Percentiles rank a stretch among this genome's conserved stretches.
Evolutionary conservation across 2,329 filamentous ascomycete genomes (phyloP).

Genomic region (Claviceps fusiformis): DNA sequence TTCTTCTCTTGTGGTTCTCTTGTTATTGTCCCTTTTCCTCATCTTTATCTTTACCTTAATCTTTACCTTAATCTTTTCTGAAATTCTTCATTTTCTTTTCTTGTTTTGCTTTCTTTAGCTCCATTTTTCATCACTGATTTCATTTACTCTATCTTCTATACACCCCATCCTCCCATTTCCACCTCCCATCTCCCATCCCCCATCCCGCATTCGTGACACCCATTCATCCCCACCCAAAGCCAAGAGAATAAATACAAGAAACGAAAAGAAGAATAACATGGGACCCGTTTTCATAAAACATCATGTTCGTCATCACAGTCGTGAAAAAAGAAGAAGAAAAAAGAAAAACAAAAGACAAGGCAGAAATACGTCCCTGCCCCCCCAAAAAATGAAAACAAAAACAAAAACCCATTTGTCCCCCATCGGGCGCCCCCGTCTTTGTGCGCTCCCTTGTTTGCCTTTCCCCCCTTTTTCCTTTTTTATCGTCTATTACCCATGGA

Average conservation of each 20-base stretch:
- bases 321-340: not conserved
- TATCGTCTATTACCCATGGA: conserved; percentile 1
- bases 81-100: too few relatives aligned
- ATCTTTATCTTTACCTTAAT: too few relatives aligned
- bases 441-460: not conserved
- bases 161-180: too few relatives aligned
- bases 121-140: too few relatives aligned
- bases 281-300: conserved; percentile 1
- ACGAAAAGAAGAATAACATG: not conserved
- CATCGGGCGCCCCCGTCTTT: not conserved
- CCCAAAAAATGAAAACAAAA: not conserved
- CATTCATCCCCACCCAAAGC: not conserved
- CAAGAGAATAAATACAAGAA: not conserved
- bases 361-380: too few relatives aligned
- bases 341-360: not conserved
- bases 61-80: too few relatives aligned
- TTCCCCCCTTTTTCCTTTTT: not conserved
- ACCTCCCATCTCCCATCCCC: too few relatives aligned
- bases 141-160: too few relatives aligned
- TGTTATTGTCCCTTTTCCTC: too few relatives aligned
- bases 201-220: too few relatives aligned
- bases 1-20: too few relatives aligned
- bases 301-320: conserved; percentile 7
- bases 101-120: too few relatives aligned
- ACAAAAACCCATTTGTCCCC: not conserved